These are phyloP conservation scores for Phlegmacium glaucopus DNA, from an alignment of 768 basidiomycete genomes.

Conservation along the genomic window DNA sequence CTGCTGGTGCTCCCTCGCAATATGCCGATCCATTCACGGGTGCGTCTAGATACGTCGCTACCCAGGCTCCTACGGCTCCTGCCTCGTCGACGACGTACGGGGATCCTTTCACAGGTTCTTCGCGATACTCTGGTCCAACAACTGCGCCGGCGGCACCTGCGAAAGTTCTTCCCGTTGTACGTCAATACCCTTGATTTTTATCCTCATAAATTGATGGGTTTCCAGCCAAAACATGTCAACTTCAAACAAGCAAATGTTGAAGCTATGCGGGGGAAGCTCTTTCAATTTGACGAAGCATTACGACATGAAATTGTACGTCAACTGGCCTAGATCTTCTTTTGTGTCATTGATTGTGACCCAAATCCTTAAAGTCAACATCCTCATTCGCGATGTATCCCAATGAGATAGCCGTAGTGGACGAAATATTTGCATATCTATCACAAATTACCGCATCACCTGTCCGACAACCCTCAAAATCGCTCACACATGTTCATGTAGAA, in stretches of 20 bases:
- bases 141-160: slow-evolving; percentile 31
- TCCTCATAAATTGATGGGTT: slow-evolving; percentile 47
- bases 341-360: not conserved
- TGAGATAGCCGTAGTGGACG: slow-evolving; percentile 55
- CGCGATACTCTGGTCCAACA: slow-evolving; percentile 48
- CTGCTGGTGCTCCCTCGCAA: slow-evolving; percentile 31
- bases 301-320: slow-evolving; percentile 63
- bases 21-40: slow-evolving; percentile 74
- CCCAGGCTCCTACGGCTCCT: slow-evolving; percentile 27
- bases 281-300: slow-evolving; percentile 69
- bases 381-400: slow-evolving; percentile 68
- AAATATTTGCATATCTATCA: slow-evolving; percentile 58
- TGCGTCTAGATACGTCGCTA: slow-evolving; percentile 54
- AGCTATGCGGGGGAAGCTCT: slow-evolving; percentile 77
- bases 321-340: not conserved
- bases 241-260: slow-evolving; percentile 82
- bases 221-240: slow-evolving; percentile 61
- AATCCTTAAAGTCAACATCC: slow-evolving; percentile 54
- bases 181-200: slow-evolving; percentile 69
- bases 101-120: slow-evolving; percentile 71
- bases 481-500: slow-evolving; percentile 53
- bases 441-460: slow-evolving; percentile 38
- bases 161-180: slow-evolving; percentile 49
- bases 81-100: slow-evolving; percentile 35
- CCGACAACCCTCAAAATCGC: slow-evolving; percentile 26